phyloP scores from a whole-genome alignment of 2,329 filamentous ascomycete species.

The Colletotrichum theobromicola region DNA sequence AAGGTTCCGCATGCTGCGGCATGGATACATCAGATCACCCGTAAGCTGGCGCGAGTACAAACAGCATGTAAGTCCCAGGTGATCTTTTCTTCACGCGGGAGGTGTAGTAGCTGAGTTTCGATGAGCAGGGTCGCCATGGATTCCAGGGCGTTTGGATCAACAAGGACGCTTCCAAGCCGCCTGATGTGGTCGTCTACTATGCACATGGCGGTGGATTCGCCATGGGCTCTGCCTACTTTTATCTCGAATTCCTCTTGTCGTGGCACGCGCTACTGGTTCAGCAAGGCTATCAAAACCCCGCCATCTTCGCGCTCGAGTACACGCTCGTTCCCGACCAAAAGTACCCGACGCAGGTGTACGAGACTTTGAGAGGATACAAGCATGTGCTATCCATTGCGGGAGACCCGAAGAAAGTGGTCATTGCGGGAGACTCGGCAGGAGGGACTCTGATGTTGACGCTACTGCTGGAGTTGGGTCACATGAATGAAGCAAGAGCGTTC shows the following conservation, averaged over 20 bases:
- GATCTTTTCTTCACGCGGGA: background rate
- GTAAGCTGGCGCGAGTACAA: constrained; percentile 65
- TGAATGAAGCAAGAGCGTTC: constrained; percentile 30
- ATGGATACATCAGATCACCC: constrained; percentile 68
- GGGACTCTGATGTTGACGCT: constrained; percentile 76
- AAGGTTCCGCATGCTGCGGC: constrained; percentile 75
- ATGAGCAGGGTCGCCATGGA: constrained; percentile 16
- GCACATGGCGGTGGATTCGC: constrained; percentile 83
- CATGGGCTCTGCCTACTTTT: constrained; percentile 84
- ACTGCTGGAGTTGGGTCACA: constrained; percentile 67
- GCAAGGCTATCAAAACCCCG: constrained; percentile 74
- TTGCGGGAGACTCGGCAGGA: constrained; percentile 82
- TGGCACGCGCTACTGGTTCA: constrained; percentile 71
- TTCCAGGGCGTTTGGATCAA: constrained; percentile 74
- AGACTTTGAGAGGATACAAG: constrained; percentile 73
- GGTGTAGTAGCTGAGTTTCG: background rate
- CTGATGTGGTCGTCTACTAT: constrained; percentile 84
- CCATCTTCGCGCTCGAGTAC: constrained; percentile 81
- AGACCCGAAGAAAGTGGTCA: constrained; percentile 67
- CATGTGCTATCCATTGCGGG: constrained; percentile 66
- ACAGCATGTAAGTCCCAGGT: constrained; percentile 44
- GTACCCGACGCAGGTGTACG: constrained; percentile 76
- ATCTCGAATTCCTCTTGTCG: constrained; percentile 80
- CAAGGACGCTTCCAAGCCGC: constrained; percentile 60
- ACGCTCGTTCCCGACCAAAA: constrained; percentile 76